Conservation (phyloP, 148 eudicot genomes). For the Spergularia bocconei region DNA sequence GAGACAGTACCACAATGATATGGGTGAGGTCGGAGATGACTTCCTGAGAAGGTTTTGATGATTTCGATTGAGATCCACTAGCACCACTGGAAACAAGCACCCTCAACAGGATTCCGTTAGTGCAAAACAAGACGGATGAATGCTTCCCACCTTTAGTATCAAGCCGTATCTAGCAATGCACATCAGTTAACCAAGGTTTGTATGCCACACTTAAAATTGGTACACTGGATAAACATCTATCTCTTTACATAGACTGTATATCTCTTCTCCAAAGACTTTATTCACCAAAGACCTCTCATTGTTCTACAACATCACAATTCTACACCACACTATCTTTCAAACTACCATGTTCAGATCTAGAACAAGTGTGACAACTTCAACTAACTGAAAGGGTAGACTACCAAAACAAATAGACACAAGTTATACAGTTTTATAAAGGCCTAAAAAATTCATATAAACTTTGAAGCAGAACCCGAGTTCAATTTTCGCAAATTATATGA, state of each 20-base stretch:
- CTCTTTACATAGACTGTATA: too few relatives aligned
- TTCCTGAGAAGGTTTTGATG: constrained; percentile 27
- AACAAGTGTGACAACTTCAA: background rate
- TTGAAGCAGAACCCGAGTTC: background rate
- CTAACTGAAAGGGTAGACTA: background rate
- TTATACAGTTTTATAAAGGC: background rate
- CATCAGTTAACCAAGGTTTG: constrained; percentile 3
- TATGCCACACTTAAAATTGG: background rate
- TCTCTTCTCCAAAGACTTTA: background rate
- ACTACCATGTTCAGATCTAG: background rate
- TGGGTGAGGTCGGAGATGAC: constrained; percentile 60
- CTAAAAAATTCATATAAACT: background rate
- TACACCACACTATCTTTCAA: background rate
- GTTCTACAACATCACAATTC: background rate
- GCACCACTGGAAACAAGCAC: constrained; percentile 56
- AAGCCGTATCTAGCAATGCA: constrained; percentile 66
- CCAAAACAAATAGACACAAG: too few relatives aligned
- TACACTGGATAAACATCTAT: background rate
- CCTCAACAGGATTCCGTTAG: constrained; percentile 79
- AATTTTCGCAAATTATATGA: background rate
- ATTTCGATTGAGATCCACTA: constrained; percentile 33
- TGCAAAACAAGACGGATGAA: constrained; percentile 83
- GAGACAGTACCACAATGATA: constrained; percentile 76
- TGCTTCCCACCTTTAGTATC: constrained; percentile 86
- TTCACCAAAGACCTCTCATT: background rate